Evolutionary conservation across 176 grass and related monocot species (phyloP), one percentile per base, ranked within the genome.

Genomic region (Oryza glumipatula): DNA sequence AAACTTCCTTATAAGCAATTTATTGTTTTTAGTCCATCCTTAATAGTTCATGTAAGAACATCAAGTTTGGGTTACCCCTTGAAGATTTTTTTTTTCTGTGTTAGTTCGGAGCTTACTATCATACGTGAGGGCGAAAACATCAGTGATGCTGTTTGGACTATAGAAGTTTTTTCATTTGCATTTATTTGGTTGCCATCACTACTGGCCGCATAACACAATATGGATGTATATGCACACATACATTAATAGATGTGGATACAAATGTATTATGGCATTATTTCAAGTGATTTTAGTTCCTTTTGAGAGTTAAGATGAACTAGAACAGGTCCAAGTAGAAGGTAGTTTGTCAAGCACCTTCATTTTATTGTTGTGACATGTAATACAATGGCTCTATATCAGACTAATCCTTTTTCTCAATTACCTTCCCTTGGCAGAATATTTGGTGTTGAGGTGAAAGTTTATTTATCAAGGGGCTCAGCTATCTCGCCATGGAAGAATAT

Each of bases 391-490:
- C 72, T 41, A 77, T 45, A 10, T 6, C 28, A 6, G 41, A 44
- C 51, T 90, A 68, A 90, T 11, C 51, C 28, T 76, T 11, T 23
- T 23, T 65, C 48, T 16, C 11, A 28, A 7, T 70, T 76, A 24
- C 66, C 17, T 60, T 74, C 24, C 21, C 51, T 83, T 19, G 71
- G 81, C 65, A 91, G 81, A 67, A 5, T 76, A 69, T 66, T 80
- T 52, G 23, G 48, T 80, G 33, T 63, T 19, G 26, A 69, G 43
- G 39, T 65, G 63, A 51, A 44, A 72, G 66, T 65, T 65, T 76
- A 87, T 83, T 32, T 70, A 74, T 79, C 69, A 56, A 75, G 74
- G 0, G 69, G 38, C 73, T 75, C 4, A 68, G 74, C 61, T 16
- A 70, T 61, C 64, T 64, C 35, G 9, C 69, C 7, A 0, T 71